These are phyloP conservation scores for Suhomyces faveliae DNA, from an alignment of 805 yeast genomes.

Conservation along the genomic window DNA sequence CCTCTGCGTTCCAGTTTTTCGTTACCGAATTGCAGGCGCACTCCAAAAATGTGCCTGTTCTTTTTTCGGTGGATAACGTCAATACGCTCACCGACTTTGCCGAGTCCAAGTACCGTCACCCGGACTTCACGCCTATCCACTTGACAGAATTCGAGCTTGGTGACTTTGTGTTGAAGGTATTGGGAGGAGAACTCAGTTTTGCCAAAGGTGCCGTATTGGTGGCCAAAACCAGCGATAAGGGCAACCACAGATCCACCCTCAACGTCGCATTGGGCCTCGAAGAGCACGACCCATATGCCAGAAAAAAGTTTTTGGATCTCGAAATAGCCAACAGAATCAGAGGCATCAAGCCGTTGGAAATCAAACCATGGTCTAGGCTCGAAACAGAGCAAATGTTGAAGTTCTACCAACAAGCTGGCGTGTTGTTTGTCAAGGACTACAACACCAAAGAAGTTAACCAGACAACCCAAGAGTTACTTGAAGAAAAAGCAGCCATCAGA, in stretches of 20 bases:
- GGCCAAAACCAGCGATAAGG: constrained; percentile 58
- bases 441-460: constrained; percentile 24
- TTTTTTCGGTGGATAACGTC: constrained; percentile 72
- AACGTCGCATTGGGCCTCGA: constrained; percentile 56
- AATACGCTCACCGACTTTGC: constrained; percentile 58
- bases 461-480: constrained; percentile 9
- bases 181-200: constrained; percentile 54
- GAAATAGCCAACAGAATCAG: constrained; percentile 49
- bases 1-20: constrained; percentile 50
- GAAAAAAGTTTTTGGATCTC: constrained; percentile 50
- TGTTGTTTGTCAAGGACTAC: constrained; percentile 34
- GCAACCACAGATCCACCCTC: constrained; percentile 48
- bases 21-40: constrained; percentile 50
- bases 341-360: constrained; percentile 22
- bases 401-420: constrained; percentile 33
- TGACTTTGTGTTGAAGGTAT: constrained; percentile 50
- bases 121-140: constrained; percentile 54
- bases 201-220: constrained; percentile 62
- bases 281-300: constrained; percentile 56
- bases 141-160: constrained; percentile 65
- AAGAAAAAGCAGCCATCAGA: constrained; percentile 12
- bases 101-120: constrained; percentile 58
- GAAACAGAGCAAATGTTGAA: constrained; percentile 31
- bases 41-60: constrained; percentile 55
- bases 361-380: constrained; percentile 28